Conservation (phyloP, 1,284 basidiomycete species). For the Ceratobasidium sp. region DNA sequence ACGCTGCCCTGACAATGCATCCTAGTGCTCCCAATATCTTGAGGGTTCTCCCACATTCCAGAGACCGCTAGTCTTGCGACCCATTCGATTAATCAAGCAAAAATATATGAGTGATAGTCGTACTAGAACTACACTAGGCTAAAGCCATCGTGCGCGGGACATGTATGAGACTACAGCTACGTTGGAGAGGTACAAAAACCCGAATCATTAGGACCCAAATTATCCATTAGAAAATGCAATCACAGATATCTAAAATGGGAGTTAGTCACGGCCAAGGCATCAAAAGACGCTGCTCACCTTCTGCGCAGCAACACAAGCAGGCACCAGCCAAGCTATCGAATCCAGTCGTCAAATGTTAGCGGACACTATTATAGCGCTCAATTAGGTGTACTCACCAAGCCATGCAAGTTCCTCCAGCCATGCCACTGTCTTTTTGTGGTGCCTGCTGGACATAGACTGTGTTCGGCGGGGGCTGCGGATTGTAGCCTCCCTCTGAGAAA, state of each 20-base stretch:
- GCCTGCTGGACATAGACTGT: slow-evolving; percentile 41
- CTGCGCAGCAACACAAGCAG: slow-evolving; percentile 44
- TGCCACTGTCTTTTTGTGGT: slow-evolving; percentile 28
- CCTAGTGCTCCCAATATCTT: background rate
- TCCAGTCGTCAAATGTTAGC: background rate
- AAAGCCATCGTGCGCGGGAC: slow-evolving; percentile 2
- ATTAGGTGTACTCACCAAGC: slow-evolving; percentile 33
- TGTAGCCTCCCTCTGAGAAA: slow-evolving; percentile 31
- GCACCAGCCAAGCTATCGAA: slow-evolving; percentile 41
- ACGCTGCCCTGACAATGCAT: background rate
- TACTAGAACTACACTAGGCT: slow-evolving; percentile 40
- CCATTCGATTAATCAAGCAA: background rate
- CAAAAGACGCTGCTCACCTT: slow-evolving; percentile 5
- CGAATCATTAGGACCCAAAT: slow-evolving; percentile 12
- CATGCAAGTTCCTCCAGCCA: slow-evolving; percentile 44
- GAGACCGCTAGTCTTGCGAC: background rate
- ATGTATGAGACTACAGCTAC: slow-evolving; percentile 18
- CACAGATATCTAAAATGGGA: slow-evolving; percentile 71
- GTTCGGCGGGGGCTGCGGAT: slow-evolving; percentile 41
- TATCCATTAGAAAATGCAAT: slow-evolving; percentile 72
- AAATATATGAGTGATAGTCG: slow-evolving; percentile 22
- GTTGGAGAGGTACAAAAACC: slow-evolving; percentile 10
- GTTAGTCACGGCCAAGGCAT: background rate
- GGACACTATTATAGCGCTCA: background rate
- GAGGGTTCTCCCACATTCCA: too few relatives aligned